Evolutionary conservation across 139 green algal species (phyloP).

Genomic region (Chlamydomonas applanata): DNA sequence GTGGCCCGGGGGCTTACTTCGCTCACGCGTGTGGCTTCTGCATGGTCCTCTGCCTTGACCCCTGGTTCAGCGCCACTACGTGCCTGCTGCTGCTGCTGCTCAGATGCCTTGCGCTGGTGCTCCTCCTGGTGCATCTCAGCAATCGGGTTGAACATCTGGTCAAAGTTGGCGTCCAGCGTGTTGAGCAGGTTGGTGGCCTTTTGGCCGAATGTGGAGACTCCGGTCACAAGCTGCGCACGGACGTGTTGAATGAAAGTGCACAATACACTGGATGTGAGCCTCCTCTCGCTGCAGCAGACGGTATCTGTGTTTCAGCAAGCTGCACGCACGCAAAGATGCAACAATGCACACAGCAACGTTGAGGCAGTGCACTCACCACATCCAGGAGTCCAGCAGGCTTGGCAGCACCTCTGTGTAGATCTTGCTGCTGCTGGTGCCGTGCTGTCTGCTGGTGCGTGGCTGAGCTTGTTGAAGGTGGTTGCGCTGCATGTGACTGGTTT

Average conservation of each 20-base stretch:
- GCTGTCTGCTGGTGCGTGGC: no score
- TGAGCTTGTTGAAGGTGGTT: no score
- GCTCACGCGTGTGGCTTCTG: not conserved
- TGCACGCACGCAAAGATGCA: no score
- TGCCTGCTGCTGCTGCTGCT: not conserved
- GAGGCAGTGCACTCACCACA: constrained; percentile 4
- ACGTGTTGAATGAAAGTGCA: not conserved
- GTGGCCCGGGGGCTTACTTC: not conserved
- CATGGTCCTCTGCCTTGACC: not conserved
- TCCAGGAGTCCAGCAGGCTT: not conserved
- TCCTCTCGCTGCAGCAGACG: no score
- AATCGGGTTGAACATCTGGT: constrained; percentile 23
- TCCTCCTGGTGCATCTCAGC: constrained; percentile 1
- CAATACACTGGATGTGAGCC: not conserved
- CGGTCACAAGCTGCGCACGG: constrained; percentile 20
- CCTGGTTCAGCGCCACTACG: not conserved
- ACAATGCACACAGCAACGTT: no score
- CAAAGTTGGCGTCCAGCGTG: constrained; percentile 31
- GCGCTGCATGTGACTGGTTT: no score
- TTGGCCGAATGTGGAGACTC: constrained; percentile 19
- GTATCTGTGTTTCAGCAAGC: no score
- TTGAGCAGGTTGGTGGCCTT: constrained; percentile 27
- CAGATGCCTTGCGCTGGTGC: not conserved
- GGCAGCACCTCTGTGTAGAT: no score
- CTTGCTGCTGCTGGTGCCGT: no score